Base-by-base conservation (phyloP, 345 rosid species). In the Laguncularia racemosa region DNA sequence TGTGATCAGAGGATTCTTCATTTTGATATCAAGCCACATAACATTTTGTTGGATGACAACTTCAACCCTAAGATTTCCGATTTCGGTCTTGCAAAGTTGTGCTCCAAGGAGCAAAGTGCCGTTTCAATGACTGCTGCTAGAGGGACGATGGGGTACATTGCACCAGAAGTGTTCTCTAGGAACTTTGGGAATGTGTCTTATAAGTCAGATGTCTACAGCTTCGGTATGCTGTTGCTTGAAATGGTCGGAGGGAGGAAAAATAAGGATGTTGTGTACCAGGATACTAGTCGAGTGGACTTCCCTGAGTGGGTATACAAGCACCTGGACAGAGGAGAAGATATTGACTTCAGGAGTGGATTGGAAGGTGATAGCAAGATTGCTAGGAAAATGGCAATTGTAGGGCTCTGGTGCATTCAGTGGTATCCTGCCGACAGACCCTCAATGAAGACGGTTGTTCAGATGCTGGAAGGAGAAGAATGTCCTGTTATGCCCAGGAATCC, bases 31-130 rank as follows among this genome's bases (percentile, higher is more conserved):
- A 76, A 62, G 47, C 67, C 71, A 2, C 70, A 66, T 38, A 64
- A 61, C 16, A 60, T 62, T 15, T 26, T 68, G 44, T 57, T 71
- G 18, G 67, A 55, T 20, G 2, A 53, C 2, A 51, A 55, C 20
- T 65, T 57, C 60, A 40, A 6, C 13, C 56, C 74, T 10, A 57
- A 64, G 61, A 55, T 78, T 20, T 58, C 78, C 0, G 78, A 69
- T 46, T 69, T 73, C 14, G 78, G 78, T 0, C 68, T 69, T 12
- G 74, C 78, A 12, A 73, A 73, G 46, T 11, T 73, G 23, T 62
- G 53, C n/a, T 26, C 66, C 0, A 28, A 14, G 48, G 66, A 55
- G 0, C 44, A 61, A 6, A 61, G 52, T 0, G 46, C 23, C 0
- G 64, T 65, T 11, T 18, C 65, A 16, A 26, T 67, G 20, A 66